These are phyloP conservation scores for Kluyveromyces lactis DNA, from an alignment of 805 yeast species.

Conservation along the genomic window DNA sequence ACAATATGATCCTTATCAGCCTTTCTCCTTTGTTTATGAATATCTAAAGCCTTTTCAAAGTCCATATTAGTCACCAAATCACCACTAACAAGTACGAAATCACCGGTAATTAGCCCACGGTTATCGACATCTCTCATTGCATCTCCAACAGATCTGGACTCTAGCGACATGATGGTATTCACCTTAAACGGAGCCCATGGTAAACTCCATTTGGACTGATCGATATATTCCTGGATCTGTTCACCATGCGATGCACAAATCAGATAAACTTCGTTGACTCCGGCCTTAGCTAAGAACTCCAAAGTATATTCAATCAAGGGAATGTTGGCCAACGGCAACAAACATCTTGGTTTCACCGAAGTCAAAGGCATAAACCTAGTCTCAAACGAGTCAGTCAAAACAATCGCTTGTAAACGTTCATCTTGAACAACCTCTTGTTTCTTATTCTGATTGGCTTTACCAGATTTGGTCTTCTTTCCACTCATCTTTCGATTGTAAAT, in stretches of 20 bases:
- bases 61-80: conserved; percentile 93
- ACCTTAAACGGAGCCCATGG: conserved; percentile 75
- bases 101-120: conserved; percentile 82
- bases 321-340: conserved; percentile 84
- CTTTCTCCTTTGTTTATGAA: conserved; percentile 63
- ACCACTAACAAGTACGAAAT: conserved; percentile 83
- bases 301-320: conserved; percentile 92
- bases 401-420: conserved; percentile 85
- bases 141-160: conserved; percentile 90
- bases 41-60: conserved; percentile 59
- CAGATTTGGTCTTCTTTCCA: conserved; percentile 18
- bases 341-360: conserved; percentile 76
- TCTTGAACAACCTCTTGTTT: conserved; percentile 55
- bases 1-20: conserved; percentile 85
- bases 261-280: conserved; percentile 81
- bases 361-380: conserved; percentile 91
- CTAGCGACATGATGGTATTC: conserved; percentile 72
- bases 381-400: conserved; percentile 87
- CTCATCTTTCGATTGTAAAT: too few relatives aligned
- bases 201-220: conserved; percentile 57
- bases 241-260: conserved; percentile 90
- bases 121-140: conserved; percentile 94
- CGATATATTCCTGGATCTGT: conserved; percentile 76
- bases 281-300: conserved; percentile 86
- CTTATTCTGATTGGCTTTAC: conserved; percentile 19